Percentiles rank a stretch among this genome's conserved stretches.
These are phyloP conservation scores for Straminergon stramineum DNA, from an alignment of 225 moss, liverwort and hornwort species.

Conservation along the genomic window DNA sequence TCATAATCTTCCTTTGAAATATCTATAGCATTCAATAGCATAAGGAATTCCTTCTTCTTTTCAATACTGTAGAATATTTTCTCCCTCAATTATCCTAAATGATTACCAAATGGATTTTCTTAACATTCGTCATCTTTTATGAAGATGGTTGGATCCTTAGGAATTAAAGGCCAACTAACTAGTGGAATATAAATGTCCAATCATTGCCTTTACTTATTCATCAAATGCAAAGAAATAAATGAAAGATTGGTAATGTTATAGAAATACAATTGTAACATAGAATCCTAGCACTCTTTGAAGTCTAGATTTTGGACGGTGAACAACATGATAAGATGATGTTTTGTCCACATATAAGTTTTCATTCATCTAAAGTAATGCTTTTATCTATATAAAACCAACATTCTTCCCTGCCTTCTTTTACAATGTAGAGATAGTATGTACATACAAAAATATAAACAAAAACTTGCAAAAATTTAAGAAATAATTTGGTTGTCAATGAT, in stretches of 20 bases:
- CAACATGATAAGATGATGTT: background rate
- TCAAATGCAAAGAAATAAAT: background rate
- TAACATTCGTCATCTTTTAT: background rate
- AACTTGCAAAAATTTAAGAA: background rate
- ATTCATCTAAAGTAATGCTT: background rate
- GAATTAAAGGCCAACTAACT: too few species aligned
- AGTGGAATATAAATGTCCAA: too few species aligned
- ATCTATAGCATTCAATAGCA: background rate
- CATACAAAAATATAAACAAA: background rate
- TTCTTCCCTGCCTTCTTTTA: background rate
- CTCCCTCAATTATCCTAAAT: background rate
- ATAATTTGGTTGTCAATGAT: background rate
- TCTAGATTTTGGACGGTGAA: background rate
- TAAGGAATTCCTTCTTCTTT: background rate
- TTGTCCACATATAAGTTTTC: background rate
- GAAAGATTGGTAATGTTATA: too few species aligned
- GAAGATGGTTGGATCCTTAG: background rate
- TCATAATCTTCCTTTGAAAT: background rate
- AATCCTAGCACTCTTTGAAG: accelerated
- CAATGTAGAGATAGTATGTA: background rate
- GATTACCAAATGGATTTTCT: accelerated
- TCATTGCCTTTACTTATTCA: background rate
- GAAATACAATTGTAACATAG: background rate
- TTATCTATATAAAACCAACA: background rate
- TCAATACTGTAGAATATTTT: background rate